Conservation (phyloP, 768 basidiomycete genomes). For the Leucogyrophana mollusca region DNA sequence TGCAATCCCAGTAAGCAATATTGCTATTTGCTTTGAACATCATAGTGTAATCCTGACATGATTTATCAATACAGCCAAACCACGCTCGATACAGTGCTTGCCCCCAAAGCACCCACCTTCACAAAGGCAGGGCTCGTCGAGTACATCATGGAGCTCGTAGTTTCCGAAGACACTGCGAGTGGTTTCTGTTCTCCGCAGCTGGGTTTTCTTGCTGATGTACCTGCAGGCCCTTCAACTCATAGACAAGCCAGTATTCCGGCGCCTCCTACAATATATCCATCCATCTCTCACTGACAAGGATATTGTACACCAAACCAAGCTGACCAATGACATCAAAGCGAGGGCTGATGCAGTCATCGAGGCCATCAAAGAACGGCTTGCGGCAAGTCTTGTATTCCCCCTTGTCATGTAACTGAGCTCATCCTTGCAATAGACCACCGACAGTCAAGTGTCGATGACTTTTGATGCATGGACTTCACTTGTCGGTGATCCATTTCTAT, state of each 20-base stretch:
- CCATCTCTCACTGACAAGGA: not conserved
- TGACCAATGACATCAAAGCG: not conserved
- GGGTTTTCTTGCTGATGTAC: not conserved
- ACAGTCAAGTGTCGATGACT: conserved; percentile 5
- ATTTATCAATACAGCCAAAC: not conserved
- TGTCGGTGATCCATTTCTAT: conserved; percentile 12
- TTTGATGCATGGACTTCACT: conserved; percentile 17
- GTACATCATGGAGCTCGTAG: conserved; percentile 1
- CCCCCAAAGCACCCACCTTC: not conserved
- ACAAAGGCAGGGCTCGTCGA: not conserved
- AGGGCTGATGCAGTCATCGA: not conserved
- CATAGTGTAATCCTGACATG: not conserved
- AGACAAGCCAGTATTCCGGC: not conserved
- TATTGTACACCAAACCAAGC: not conserved
- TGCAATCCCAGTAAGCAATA: too few relatives aligned
- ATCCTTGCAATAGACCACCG: not conserved
- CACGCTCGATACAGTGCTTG: not conserved
- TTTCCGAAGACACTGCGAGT: not conserved
- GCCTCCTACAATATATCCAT: not conserved
- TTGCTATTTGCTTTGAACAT: too few relatives aligned
- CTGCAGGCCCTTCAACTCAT: not conserved
- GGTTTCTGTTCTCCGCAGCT: not conserved
- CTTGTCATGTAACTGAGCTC: not conserved
- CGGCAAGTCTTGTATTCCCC: too few relatives aligned
- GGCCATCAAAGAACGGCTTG: not conserved